Conservation (phyloP, 164 flowering plant species). For the Euptelea pleiosperma region DNA sequence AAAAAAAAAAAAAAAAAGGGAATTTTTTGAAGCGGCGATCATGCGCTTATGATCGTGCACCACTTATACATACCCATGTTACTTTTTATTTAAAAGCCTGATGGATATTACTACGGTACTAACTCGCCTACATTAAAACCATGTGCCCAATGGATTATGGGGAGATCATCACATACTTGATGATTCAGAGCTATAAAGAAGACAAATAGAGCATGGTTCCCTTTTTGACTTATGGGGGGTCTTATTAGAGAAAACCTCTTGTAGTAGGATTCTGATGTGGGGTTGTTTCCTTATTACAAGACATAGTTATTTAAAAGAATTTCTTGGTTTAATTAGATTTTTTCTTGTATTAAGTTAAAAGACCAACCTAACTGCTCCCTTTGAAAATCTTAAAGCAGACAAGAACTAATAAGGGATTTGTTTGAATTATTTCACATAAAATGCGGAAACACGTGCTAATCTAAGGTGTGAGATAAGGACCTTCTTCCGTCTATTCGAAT, state of each 20-base stretch:
- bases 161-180: too few relatives aligned
- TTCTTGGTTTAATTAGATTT: neutral
- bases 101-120: too few relatives aligned
- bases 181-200: neutral
- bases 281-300: constrained; percentile 21
- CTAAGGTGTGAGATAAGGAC: too few relatives aligned
- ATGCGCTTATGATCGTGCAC: too few relatives aligned
- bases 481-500: neutral
- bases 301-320: constrained; percentile 11
- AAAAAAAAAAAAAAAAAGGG: too few relatives aligned
- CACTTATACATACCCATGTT: too few relatives aligned
- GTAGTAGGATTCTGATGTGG: constrained; percentile 17
- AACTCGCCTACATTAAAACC: too few relatives aligned
- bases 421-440: constrained; percentile 20
- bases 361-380: constrained; percentile 54
- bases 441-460: constrained; percentile 30
- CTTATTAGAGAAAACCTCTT: constrained; percentile 12
- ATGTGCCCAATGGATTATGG: too few relatives aligned
- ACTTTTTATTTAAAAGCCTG: too few relatives aligned
- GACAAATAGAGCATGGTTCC: constrained; percentile 28
- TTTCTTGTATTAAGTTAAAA: too few relatives aligned
- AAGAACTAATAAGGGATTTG: constrained; percentile 26
- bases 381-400: constrained; percentile 61
- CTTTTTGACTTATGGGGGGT: constrained; percentile 24
- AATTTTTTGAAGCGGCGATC: too few relatives aligned